Percentiles rank a stretch among this genome's conserved stretches.
phyloP scores from a whole-genome alignment of 371 early-diverging fungal genomes.

The Syncephalastrum monosporum region DNA sequence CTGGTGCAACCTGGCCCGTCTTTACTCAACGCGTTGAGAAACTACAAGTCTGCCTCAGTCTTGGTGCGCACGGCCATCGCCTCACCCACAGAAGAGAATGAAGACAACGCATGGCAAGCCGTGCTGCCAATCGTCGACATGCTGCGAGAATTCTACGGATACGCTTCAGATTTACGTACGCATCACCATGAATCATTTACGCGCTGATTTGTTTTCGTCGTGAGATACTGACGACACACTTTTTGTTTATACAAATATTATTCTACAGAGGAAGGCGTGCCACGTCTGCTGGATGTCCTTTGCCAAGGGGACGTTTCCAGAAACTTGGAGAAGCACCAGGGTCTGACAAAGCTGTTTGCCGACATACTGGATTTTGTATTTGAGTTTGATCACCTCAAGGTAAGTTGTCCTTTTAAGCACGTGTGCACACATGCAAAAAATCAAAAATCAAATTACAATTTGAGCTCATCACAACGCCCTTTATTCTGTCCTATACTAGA shows the following conservation, averaged over 20 bases:
- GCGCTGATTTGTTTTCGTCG: background rate
- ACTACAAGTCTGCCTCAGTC: conserved; percentile 49
- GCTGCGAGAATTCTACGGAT: conserved; percentile 77
- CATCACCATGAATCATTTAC: background rate
- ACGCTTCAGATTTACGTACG: conserved; percentile 72
- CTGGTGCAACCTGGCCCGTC: conserved; percentile 48
- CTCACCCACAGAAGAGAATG: conserved; percentile 75
- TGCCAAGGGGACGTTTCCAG: conserved; percentile 68
- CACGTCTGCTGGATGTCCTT: conserved; percentile 69
- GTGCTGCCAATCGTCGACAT: conserved; percentile 82
- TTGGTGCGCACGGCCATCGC: conserved; percentile 76
- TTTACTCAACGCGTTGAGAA: conserved; percentile 47
- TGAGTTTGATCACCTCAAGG: conserved; percentile 90
- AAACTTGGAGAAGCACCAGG: conserved; percentile 75
- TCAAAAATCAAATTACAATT: conserved; percentile 1
- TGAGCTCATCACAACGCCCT: background rate
- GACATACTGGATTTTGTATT: conserved; percentile 86
- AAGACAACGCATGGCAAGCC: conserved; percentile 84
- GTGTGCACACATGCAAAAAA: background rate
- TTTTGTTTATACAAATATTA: background rate
- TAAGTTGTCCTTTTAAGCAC: conserved; percentile 19
- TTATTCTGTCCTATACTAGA: conserved; percentile 46
- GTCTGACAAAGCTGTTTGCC: conserved; percentile 77
- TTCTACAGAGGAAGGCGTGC: conserved; percentile 67
- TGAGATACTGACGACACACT: background rate